phyloP scores from a whole-genome alignment of 495 filamentous ascomycete species.

The Parathielavia hyrcaniae region DNA sequence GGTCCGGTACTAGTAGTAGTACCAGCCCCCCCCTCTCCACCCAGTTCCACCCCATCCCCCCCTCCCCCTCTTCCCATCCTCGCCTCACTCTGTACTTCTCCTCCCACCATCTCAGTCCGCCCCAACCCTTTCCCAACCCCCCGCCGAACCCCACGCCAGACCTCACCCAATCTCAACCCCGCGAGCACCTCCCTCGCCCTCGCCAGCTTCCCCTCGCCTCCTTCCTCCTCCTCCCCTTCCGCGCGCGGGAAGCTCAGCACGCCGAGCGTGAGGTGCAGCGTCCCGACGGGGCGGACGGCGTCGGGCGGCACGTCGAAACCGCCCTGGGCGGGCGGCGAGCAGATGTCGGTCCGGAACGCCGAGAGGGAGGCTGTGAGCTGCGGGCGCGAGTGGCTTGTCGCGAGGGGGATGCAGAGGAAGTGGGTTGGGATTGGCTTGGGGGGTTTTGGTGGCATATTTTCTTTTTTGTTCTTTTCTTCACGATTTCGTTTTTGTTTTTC shows the following conservation, averaged over 20 bases:
- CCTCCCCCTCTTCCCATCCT: neutral
- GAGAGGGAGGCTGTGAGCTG: conserved; percentile 57
- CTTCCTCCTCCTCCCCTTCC: neutral
- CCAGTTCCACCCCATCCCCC: neutral
- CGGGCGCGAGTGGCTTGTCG: conserved; percentile 53
- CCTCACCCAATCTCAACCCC: conserved; percentile 44
- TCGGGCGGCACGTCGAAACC: conserved; percentile 44
- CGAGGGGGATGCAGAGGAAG: conserved; percentile 79
- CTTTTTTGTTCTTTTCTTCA: neutral
- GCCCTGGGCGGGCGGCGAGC: conserved; percentile 18
- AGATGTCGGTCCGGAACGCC: conserved; percentile 54
- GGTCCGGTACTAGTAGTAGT: too few species aligned
- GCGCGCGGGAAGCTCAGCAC: conserved; percentile 66
- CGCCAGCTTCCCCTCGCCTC: conserved; percentile 36
- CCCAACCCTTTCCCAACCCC: neutral
- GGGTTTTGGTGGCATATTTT: conserved; percentile 12
- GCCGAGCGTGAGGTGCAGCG: conserved; percentile 78
- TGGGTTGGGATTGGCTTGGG: conserved; percentile 56
- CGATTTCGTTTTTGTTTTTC: neutral
- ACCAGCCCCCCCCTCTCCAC: neutral
- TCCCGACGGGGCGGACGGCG: conserved; percentile 70
- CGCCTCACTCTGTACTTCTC: neutral
- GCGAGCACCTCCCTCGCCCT: conserved; percentile 53
- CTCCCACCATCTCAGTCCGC: neutral
- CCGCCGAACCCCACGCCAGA: conserved; percentile 38